Evolutionary conservation across 2,329 filamentous ascomycete genomes (phyloP).

Genomic region (Ceratocystis smalleyi): DNA sequence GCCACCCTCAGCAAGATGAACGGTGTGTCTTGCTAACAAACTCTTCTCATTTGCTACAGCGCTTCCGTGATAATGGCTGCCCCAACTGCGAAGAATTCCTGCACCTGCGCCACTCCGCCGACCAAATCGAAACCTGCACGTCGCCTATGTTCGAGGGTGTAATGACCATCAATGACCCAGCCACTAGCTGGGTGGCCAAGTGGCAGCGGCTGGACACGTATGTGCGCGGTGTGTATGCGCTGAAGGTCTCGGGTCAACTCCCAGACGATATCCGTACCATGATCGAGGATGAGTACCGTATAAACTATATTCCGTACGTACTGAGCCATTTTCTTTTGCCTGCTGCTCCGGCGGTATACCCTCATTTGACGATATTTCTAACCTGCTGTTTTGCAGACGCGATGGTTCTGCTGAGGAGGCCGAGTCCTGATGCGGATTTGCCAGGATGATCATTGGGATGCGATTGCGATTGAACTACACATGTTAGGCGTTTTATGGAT

Average conservation of each 20-base stretch:
- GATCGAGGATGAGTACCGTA: conserved; percentile 47
- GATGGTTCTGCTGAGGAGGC: conserved; percentile 41
- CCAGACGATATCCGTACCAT: conserved; percentile 48
- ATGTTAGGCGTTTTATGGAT: conserved; percentile 5
- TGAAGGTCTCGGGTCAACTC: conserved; percentile 76
- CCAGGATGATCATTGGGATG: neutral
- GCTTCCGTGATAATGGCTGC: conserved; percentile 76
- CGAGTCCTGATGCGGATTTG: conserved; percentile 24
- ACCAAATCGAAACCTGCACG: conserved; percentile 82
- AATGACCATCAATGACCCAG: conserved; percentile 71
- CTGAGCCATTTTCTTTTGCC: conserved; percentile 31
- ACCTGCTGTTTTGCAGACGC: conserved; percentile 29
- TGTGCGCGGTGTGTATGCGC: conserved; percentile 78
- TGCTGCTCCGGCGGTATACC: neutral
- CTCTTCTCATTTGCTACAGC: conserved; percentile 32
- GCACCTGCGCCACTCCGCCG: conserved; percentile 59
- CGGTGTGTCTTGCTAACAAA: neutral
- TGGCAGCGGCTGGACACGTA: conserved; percentile 88
- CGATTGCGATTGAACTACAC: neutral
- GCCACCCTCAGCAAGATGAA: neutral
- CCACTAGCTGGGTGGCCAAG: conserved; percentile 81
- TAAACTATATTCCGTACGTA: conserved; percentile 51
- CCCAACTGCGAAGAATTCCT: conserved; percentile 95
- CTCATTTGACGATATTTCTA: neutral
- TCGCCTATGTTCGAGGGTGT: conserved; percentile 91